A percentile compares a stretch with the other conserved stretches of the same genome.
These are phyloP conservation scores for Larix kaempferi DNA, from an alignment of 75 land plant species.

Conservation along the genomic window DNA sequence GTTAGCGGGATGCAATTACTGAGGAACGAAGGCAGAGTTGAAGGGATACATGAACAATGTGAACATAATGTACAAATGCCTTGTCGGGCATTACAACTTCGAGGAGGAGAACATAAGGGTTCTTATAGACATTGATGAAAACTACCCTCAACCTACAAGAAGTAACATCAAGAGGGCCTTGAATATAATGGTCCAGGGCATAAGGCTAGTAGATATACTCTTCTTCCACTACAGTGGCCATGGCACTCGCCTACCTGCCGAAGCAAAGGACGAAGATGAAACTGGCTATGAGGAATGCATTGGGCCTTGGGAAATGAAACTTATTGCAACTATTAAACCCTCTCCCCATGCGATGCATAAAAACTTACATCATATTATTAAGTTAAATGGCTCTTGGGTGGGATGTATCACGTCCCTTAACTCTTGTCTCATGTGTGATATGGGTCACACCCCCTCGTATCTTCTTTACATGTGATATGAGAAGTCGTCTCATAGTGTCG, in stretches of 20 bases:
- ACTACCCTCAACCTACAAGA: conserved; percentile 72
- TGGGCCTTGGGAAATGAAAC: neutral
- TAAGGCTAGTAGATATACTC: conserved; percentile 61
- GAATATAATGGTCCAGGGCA: conserved; percentile 30
- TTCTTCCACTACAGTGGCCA: conserved; percentile 90
- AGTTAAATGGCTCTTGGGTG: too few species aligned
- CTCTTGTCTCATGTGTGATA: too few species aligned
- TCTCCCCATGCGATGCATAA: too few species aligned
- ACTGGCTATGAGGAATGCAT: conserved; percentile 61
- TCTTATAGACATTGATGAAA: conserved; percentile 69
- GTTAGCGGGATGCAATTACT: conserved; percentile 78
- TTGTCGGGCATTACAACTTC: conserved; percentile 68
- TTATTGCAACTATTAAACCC: neutral
- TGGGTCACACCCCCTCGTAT: too few species aligned
- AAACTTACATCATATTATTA: too few species aligned
- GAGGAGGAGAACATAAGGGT: conserved; percentile 56
- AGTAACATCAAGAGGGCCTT: conserved; percentile 48
- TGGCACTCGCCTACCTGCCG: conserved; percentile 83
- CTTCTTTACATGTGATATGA: too few species aligned
- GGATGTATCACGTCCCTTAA: too few species aligned
- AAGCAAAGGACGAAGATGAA: too few species aligned
- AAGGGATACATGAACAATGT: conserved; percentile 93
- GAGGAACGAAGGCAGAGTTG: conserved; percentile 76
- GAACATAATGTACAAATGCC: conserved; percentile 40
- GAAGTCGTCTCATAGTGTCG: too few species aligned